Percentiles rank a stretch among this genome's conserved stretches.
Conservation (phyloP, 1,284 basidiomycete species). For the Ceratobasidium sp. region DNA sequence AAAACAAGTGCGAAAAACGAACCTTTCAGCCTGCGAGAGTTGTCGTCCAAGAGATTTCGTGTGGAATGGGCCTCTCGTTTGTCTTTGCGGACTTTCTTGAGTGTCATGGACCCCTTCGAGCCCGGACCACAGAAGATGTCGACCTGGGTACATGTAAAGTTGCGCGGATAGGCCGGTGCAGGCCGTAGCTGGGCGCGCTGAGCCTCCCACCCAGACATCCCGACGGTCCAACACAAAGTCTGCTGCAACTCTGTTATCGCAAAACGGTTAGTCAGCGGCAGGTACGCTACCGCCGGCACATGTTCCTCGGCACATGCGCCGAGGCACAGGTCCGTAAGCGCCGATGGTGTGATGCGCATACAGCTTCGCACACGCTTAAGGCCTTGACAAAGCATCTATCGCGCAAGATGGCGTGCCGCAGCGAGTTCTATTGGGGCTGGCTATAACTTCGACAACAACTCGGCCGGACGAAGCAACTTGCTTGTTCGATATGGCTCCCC, state of each 20-base stretch:
- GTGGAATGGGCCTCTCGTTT: conserved; percentile 37
- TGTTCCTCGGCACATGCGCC: neutral
- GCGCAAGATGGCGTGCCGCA: conserved; percentile 43
- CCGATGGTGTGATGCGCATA: conserved; percentile 44
- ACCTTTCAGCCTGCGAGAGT: conserved; percentile 74
- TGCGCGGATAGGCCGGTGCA: conserved; percentile 21
- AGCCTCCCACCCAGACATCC: conserved; percentile 38
- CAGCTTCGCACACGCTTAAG: conserved; percentile 33
- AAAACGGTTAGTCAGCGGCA: neutral
- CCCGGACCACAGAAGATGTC: conserved; percentile 27
- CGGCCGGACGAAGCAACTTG: neutral
- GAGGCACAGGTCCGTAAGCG: neutral
- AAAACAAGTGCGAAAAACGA: conserved; percentile 46
- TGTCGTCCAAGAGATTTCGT: conserved; percentile 52
- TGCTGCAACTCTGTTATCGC: neutral
- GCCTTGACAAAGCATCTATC: conserved; percentile 36
- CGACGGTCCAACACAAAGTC: conserved; percentile 21
- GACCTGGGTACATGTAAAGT: conserved; percentile 41
- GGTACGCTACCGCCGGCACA: neutral
- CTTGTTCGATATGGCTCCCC: conserved; percentile 16
- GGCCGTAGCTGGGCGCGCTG: conserved; percentile 38
- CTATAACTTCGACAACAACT: too few species aligned
- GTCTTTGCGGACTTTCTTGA: conserved; percentile 39
- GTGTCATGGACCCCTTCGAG: conserved; percentile 23
- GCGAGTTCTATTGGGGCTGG: too few species aligned